Conservation (phyloP, 164 flowering plant species). For the Magnolia officinalis region DNA sequence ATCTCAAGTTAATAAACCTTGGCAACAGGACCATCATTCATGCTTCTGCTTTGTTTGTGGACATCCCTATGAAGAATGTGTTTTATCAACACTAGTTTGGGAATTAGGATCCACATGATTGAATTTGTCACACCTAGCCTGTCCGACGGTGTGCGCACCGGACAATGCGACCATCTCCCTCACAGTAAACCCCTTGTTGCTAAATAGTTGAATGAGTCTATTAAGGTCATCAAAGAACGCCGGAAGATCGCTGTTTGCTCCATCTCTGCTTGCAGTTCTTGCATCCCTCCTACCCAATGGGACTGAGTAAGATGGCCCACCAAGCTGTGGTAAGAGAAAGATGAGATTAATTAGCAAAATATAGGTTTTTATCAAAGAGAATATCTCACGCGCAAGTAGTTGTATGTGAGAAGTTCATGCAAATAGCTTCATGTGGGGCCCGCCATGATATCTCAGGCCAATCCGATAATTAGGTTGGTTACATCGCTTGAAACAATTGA, state of each 20-base stretch:
- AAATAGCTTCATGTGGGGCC: background rate
- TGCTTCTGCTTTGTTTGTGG: no score
- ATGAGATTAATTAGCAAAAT: background rate
- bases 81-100: no score
- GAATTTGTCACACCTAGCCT: background rate
- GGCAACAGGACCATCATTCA: no score
- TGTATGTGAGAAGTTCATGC: no score
- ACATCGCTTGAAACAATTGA: no score
- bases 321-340: constrained; percentile 23
- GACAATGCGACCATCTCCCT: background rate
- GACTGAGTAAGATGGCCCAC: constrained; percentile 40
- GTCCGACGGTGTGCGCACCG: background rate
- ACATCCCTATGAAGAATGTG: no score
- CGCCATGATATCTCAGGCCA: no score
- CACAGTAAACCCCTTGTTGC: background rate
- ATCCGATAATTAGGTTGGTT: no score
- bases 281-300: constrained; percentile 46
- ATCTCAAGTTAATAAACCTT: no score
- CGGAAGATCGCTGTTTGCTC: background rate
- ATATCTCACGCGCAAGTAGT: no score
- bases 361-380: background rate
- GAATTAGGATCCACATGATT: no score
- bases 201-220: background rate
- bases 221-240: background rate
- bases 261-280: constrained; percentile 26